Base-by-base conservation (phyloP, 2,329 filamentous ascomycete species). In the Calonectria multiphialidica region DNA sequence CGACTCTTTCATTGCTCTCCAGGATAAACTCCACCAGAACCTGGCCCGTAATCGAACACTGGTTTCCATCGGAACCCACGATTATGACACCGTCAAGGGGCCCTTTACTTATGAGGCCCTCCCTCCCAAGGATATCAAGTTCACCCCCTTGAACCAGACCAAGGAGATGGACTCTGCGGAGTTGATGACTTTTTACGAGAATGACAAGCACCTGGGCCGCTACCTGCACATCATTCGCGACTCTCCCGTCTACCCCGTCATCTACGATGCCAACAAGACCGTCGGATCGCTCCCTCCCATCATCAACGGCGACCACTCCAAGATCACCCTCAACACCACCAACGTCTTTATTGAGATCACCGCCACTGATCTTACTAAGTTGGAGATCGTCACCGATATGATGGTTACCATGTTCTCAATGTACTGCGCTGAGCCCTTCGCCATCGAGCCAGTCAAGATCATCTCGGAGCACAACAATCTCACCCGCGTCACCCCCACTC, bases 301-400 rank as follows among this genome's bases (percentile, higher is more conserved):
- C 80, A 99, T 99, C 88, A 99, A 99, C 87, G 92, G 96, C 80
- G 91, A 99, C 81, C 96, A 97, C 86, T 98, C 96, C 80, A 99
- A 99, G 86, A 99, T 99, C 82, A 95, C 93, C 9, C 87, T 97
- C 53, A 87, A 97, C 82, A 98, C 96, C 71, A 96, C 90, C 81
- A 98, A 99, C 81, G 91, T 99, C 81, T 94, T 99, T 85, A 97
- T 99, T 83, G 97, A 99, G 85, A 95, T 98, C 80, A 99, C 97
- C 9, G 97, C 96, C 47, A 96, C 95, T 47, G 97, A 99, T 83
- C 93, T 94, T 82, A 99, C 97, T 33, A 99, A 99, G 87, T 90
- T 98, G 53, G 96, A 98, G 78, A 95, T 99, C 76, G 96, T 98
- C 73, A 95, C 94, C 86, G 95, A 98, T 83, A 98, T 98, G 82